These are phyloP conservation scores for Cercospora zeae-maydis DNA, from an alignment of 2,329 filamentous ascomycete genomes.

Conservation along the genomic window DNA sequence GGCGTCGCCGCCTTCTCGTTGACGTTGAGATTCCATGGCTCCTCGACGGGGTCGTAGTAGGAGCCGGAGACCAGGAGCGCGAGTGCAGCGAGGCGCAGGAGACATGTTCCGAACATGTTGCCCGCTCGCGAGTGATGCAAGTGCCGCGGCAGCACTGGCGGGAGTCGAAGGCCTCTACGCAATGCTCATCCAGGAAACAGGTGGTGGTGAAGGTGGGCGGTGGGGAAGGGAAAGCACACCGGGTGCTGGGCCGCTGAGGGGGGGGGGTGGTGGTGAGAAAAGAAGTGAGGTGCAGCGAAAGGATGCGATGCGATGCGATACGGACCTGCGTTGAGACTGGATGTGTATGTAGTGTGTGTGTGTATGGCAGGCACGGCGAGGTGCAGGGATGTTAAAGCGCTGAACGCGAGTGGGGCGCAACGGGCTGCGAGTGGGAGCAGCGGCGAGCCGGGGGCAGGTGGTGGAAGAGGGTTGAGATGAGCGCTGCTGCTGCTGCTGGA, in stretches of 20 bases:
- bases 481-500: neutral
- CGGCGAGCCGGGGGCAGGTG: constrained; percentile 10
- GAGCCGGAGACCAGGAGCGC: constrained; percentile 27
- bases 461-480: neutral
- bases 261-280: neutral
- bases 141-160: constrained; percentile 23
- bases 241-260: constrained; percentile 6
- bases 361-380: constrained; percentile 6
- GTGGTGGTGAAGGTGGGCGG: neutral
- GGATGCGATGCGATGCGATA: too few species aligned
- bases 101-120: constrained; percentile 28
- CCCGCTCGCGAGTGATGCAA: constrained; percentile 4
- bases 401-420: constrained; percentile 18
- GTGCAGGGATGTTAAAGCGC: constrained; percentile 14
- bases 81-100: constrained; percentile 25
- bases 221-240: constrained; percentile 7
- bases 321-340: constrained; percentile 6
- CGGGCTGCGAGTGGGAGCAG: constrained; percentile 20
- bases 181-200: constrained; percentile 19
- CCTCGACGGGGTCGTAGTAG: constrained; percentile 49
- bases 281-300: neutral
- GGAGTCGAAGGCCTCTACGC: constrained; percentile 16
- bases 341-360: too few species aligned
- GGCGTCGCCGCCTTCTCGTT: constrained; percentile 56
- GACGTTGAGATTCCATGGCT: constrained; percentile 59